Evolutionary conservation across 495 filamentous ascomycete species (phyloP).

Genomic region (Aspergillus cristatus): DNA sequence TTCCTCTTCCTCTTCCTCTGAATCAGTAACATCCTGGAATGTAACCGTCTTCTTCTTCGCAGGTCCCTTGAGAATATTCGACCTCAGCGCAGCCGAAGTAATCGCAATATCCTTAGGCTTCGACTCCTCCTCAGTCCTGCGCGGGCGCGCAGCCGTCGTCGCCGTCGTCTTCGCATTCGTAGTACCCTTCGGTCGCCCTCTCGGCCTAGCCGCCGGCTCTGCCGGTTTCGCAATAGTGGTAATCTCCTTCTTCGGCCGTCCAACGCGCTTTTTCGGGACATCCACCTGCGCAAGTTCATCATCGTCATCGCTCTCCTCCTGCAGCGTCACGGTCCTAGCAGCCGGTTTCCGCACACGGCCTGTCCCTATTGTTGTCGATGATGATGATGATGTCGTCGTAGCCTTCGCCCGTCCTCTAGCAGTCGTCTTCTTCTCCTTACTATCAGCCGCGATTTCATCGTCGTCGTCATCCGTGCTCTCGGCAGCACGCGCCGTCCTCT

Average conservation of each 20-base stretch:
- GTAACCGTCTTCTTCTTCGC: conserved; percentile 47
- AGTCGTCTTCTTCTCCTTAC: conserved; percentile 9
- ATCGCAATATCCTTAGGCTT: conserved; percentile 19
- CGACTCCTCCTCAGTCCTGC: conserved; percentile 11
- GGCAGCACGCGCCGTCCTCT: conserved; percentile 2
- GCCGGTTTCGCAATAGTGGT: conserved; percentile 4
- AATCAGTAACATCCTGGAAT: conserved; percentile 36
- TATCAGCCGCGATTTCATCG: conserved; percentile 29
- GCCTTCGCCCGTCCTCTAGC: conserved; percentile 11
- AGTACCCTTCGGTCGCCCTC: conserved; percentile 29
- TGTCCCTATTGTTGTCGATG: background rate
- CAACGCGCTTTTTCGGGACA: conserved; percentile 27
- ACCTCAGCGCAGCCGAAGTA: conserved; percentile 22
- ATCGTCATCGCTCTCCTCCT: conserved; percentile 7
- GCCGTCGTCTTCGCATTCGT: conserved; percentile 13
- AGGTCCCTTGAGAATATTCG: conserved; percentile 30
- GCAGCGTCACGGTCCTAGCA: conserved; percentile 4
- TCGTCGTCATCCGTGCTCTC: conserved; percentile 25
- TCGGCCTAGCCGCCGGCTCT: conserved; percentile 16
- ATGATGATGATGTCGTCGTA: conserved; percentile 5
- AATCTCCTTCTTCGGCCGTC: conserved; percentile 19
- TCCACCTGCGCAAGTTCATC: conserved; percentile 19
- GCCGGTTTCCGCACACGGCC: conserved; percentile 14
- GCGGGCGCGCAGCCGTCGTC: conserved; percentile 17
- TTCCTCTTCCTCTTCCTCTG: conserved; percentile 27